Base-by-base conservation (phyloP, 2,329 filamentous ascomycete genomes). In the Pestalotiopsis sp. region DNA sequence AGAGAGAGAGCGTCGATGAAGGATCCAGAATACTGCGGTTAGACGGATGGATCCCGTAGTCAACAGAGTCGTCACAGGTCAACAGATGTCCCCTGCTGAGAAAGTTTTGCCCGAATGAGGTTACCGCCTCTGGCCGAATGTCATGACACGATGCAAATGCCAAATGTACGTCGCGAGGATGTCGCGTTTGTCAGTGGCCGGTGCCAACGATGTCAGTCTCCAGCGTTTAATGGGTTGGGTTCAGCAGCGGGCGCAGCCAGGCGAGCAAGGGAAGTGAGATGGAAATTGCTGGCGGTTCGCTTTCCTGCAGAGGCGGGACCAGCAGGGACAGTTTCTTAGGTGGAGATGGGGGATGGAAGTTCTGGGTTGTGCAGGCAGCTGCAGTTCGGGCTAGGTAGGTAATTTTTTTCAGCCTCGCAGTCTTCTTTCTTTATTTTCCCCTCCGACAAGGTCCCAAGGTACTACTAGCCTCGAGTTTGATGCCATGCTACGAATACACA, bases 81-180 rank as follows among this genome's bases (percentile, higher is more conserved):
- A 44, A 63, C 60, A 44, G 39, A 63, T 22, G 38, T 44, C 60
- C 60, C 60, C 60, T 63, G 60, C 60, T 63, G 60, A 22, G 44
- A 52, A 52, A 52, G 39, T 24, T 44, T 63, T 63, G 39, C 39
- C 60, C 60, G 60, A 63, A 63, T 63, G 60, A 63, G 60, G 60
- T 63, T 63, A 63, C 62, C 30, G 40, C 48, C 62, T 65, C 44
- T 9, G 17, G 6, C 52, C 13, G 62, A 44, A 44, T 56, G 35
- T 56, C 62, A 65, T 24, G 62, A 65, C 35, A 48, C 40, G 44
- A 52, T 44, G 24, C 26, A 14, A 40, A 59, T 38, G 22, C 40
- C 30, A 44, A 66, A 52, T n/a, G 20, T 52, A 52, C 14, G 44
- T 52, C 17, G 44, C n/a, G 44, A n/a, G 44, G 17, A 52, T n/a